A percentile compares a stretch with the other conserved stretches of the same genome.
phyloP scores from a whole-genome alignment of 2,329 filamentous ascomycete genomes.

The Alternaria metachromatica region DNA sequence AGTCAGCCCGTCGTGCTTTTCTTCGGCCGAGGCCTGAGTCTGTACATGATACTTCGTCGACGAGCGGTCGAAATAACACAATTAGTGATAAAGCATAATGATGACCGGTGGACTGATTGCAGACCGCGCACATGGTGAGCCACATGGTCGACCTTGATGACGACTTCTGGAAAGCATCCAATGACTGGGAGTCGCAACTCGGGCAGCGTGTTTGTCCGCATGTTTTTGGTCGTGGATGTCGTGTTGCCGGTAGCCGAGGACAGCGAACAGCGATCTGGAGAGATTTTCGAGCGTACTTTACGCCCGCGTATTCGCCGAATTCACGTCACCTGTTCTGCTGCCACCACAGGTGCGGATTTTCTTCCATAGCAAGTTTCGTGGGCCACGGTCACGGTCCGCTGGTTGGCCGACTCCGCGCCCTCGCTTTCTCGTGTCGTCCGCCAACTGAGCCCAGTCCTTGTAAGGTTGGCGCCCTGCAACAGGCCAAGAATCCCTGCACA shows the following conservation, averaged over 20 bases:
- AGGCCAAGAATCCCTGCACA: constrained; percentile 39
- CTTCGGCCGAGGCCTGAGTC: constrained; percentile 34
- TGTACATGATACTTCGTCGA: background rate
- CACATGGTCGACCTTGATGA: constrained; percentile 19
- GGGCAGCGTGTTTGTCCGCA: constrained; percentile 23
- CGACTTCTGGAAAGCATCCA: constrained; percentile 16
- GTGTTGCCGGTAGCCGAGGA: constrained; percentile 23
- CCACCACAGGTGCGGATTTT: constrained; percentile 19
- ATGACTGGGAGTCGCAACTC: background rate
- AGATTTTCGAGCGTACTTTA: constrained; percentile 8
- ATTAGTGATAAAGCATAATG: constrained; percentile 15
- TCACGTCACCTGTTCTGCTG: constrained; percentile 28
- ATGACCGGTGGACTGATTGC: background rate
- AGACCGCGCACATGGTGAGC: constrained; percentile 16
- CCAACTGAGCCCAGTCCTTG: constrained; percentile 41
- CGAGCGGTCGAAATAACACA: constrained; percentile 20
- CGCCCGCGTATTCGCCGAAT: constrained; percentile 21
- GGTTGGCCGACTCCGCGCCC: constrained; percentile 39
- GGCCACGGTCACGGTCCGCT: constrained; percentile 32
- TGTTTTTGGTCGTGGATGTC: constrained; percentile 30
- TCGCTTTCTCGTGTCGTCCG: constrained; percentile 41
- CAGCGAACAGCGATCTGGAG: constrained; percentile 22
- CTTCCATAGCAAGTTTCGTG: constrained; percentile 19
- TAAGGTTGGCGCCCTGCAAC: constrained; percentile 46
- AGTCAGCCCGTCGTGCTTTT: background rate